Base-by-base conservation (phyloP, 179 eudicot genomes). In the Drosera spatulata region DNA sequence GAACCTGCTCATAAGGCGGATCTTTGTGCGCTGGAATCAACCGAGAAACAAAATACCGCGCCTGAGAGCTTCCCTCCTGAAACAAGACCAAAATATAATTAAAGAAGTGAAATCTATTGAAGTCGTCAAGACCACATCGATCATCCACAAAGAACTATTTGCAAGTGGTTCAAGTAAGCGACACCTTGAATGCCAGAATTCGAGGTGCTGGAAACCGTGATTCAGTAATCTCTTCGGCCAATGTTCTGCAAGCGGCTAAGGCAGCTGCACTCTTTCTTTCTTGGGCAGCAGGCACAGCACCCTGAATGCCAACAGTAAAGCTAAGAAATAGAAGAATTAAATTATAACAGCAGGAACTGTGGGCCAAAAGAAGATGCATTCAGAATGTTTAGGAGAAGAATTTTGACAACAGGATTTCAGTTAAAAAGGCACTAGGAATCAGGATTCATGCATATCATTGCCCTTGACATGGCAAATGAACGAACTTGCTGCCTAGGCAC, bases 41-140 rank as follows among this genome's bases (percentile, higher is more conserved):
- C 49, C 96, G 84, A 63, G 98, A 79, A 65, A 85, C 88, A 72
- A 91, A 88, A 75, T 85, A 91, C 8, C 98, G 85, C 42, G 98
- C 96, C 71, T 80, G 96, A 60, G 98, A 91, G 68, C 95, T 91
- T 62, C 96, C 96, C 66, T 88, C 98, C 98, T 91, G 82, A 74
- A 52, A 61, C 61, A 41, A 59, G 62, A 43, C 47, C 70, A 38
- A 41, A 38, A 58, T 6, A 48, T 22, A 22, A 22, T 22, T 22
- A 22, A 22, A 22, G 33, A 22, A 22, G 33, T 22, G 33, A 22
- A 22, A 22, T 22, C 33, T 22, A 22, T 22, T 22, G 0, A 22
- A 22, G 33, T 22, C 33, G 33, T 22, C 33, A 22, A 22, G 33
- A 22, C 33, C 33, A 22, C 33, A 22, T 22, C 33, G 33, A 22